Conservation (phyloP, 179 eudicot species). For the Drosera spatulata region DNA sequence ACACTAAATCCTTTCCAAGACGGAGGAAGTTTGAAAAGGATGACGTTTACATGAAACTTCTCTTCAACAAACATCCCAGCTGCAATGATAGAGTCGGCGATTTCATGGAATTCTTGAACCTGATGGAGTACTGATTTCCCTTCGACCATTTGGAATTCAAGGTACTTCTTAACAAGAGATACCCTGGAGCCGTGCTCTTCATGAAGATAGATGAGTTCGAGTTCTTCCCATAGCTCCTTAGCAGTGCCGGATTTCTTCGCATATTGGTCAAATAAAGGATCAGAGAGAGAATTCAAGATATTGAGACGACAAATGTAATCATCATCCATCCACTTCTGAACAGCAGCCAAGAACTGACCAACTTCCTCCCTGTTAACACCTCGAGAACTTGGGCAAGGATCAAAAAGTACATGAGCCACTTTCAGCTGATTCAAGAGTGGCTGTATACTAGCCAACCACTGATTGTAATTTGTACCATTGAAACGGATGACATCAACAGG, state of each 20-base stretch:
- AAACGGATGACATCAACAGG: constrained; percentile 55
- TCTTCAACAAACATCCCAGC: constrained; percentile 64
- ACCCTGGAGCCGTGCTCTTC: constrained; percentile 55
- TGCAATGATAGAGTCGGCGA: constrained; percentile 42
- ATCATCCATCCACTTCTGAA: constrained; percentile 53
- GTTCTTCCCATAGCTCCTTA: constrained; percentile 70
- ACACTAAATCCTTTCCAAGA: constrained; percentile 57
- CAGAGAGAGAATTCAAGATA: constrained; percentile 57
- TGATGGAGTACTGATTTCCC: constrained; percentile 50
- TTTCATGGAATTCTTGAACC: constrained; percentile 53
- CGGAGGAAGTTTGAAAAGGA: constrained; percentile 71
- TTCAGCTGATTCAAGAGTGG: constrained; percentile 43
- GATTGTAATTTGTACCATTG: constrained; percentile 61
- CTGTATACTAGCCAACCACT: constrained; percentile 55
- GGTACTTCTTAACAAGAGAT: constrained; percentile 58
- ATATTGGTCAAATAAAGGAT: constrained; percentile 39
- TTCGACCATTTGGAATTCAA: constrained; percentile 63
- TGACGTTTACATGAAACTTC: constrained; percentile 52
- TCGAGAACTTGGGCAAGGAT: constrained; percentile 43
- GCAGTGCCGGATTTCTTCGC: constrained; percentile 39
- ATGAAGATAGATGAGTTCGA: constrained; percentile 31
- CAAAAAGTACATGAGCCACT: constrained; percentile 50
- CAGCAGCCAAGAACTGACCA: constrained; percentile 20
- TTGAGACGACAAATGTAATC: constrained; percentile 52
- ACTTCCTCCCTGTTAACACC: constrained; percentile 21